Base-by-base conservation (phyloP, 108 stramenopile genomes). In the Cylindrotheca closterium region DNA sequence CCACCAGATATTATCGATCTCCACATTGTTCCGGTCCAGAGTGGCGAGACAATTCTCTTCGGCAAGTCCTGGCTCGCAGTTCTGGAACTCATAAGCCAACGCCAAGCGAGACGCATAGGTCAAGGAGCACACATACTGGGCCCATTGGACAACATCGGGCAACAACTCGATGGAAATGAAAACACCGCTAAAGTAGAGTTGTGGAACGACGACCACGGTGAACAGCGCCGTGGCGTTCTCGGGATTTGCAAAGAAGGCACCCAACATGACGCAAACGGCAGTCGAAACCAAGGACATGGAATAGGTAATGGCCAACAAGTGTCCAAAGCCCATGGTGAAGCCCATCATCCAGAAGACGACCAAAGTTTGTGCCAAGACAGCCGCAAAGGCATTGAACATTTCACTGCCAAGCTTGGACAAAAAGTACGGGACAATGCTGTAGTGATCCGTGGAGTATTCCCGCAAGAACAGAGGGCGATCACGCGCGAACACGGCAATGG, bases 371-470 rank as follows among this genome's bases (percentile, higher is more conserved):
- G 68, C 58, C 21, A 74, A 45, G 0, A 62, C 28, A 26, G 63
- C 62, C 0, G 59, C 26, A 24, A 81, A 73, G 4, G 75, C 63
- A 25, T 63, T 58, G 47, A 77, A 52, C 8, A 73, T 63, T 47
- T 85, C 84, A 0, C 66, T 51, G 3, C 61, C 30, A 10, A 81
- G 60, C 21, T 75, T 57, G 10, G 73, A 60, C 27, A 84, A 4
- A 52, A 88, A 86, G 78, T 93, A 93, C 4, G 92, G 58, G 30
- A 81, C 18, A 19, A 81, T 78, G 25, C 67, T 47, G 65, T 92
- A 95, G 54, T 89, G 90, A 50, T 88, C 80, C 3, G 89, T 92
- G 25, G 85, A 79, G 62, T 89, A 95, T 63, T 95, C 94, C 47
- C 94, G 60, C 19, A 95, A 55, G 53, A 75, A 75, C 4, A 75